phyloP scores from a whole-genome alignment of 2,329 filamentous ascomycete genomes.

The Xylaria sp. region DNA sequence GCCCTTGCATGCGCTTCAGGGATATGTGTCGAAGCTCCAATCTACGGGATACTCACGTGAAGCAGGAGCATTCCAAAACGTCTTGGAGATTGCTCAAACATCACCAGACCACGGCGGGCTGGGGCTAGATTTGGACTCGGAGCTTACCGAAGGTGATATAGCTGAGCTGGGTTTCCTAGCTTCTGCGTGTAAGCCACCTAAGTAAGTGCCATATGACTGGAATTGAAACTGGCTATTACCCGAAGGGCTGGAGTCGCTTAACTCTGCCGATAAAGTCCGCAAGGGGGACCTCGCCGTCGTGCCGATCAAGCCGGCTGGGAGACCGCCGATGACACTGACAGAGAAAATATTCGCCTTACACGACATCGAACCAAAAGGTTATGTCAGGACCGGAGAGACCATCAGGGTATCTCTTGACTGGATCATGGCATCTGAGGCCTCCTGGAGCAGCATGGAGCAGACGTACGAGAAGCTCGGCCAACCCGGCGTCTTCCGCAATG shows the following conservation, averaged over 20 bases:
- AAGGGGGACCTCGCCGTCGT: neutral
- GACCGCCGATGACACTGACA: conserved; percentile 44
- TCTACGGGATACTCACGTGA: conserved; percentile 16
- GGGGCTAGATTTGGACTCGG: conserved; percentile 15
- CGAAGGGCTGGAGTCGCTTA: conserved; percentile 32
- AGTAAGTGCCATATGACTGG: neutral
- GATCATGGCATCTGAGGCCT: conserved; percentile 48
- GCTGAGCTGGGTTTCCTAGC: conserved; percentile 33
- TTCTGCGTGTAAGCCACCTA: conserved; percentile 23
- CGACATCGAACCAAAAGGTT: conserved; percentile 39
- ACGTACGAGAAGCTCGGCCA: conserved; percentile 44
- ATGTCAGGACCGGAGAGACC: conserved; percentile 42
- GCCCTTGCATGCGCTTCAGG: neutral
- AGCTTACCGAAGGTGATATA: conserved; percentile 17
- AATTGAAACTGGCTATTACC: neutral
- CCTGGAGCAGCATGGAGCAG: conserved; percentile 46
- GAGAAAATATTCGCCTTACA: conserved; percentile 52
- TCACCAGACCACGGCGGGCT: conserved; percentile 34
- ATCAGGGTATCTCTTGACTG: conserved; percentile 49
- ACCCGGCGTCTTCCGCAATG: conserved; percentile 51
- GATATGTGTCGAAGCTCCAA: neutral
- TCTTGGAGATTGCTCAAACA: conserved; percentile 23
- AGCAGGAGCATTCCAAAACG: conserved; percentile 26
- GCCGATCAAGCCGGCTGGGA: conserved; percentile 14
- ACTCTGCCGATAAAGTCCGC: conserved; percentile 30